These are phyloP conservation scores for Hymenoscyphus fructigenus DNA, from an alignment of 2,329 filamentous ascomycete genomes.

Conservation along the genomic window DNA sequence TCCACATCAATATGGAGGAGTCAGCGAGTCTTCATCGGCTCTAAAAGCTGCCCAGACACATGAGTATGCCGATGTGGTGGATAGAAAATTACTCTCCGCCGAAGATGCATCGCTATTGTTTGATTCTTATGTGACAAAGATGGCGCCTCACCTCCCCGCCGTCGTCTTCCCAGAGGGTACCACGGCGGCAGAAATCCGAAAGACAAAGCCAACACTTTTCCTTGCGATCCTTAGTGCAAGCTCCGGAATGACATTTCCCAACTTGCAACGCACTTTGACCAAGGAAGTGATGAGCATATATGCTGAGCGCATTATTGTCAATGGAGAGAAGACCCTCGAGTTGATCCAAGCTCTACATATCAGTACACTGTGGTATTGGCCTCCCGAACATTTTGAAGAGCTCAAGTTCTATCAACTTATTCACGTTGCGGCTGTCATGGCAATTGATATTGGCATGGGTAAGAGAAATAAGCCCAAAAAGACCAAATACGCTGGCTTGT, in stretches of 20 bases:
- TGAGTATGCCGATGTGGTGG: conserved; percentile 47
- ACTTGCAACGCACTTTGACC: conserved; percentile 45
- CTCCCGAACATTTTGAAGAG: conserved; percentile 46
- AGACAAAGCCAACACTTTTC: conserved; percentile 64
- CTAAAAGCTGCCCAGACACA: conserved; percentile 23
- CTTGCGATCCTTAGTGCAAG: conserved; percentile 65
- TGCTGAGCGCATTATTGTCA: conserved; percentile 47
- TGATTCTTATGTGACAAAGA: conserved; percentile 56
- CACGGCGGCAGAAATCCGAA: conserved; percentile 55
- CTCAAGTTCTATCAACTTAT: conserved; percentile 53
- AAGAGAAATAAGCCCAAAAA: conserved; percentile 34
- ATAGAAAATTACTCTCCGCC: conserved; percentile 57
- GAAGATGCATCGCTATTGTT: conserved; percentile 57
- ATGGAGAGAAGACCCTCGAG: conserved; percentile 51
- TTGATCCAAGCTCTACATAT: conserved; percentile 50
- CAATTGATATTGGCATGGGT: conserved; percentile 39
- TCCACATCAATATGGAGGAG: conserved; percentile 1
- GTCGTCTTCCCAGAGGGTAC: conserved; percentile 58
- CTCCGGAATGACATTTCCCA: conserved; percentile 52
- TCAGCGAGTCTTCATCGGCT: not conserved
- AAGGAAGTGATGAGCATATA: conserved; percentile 49
- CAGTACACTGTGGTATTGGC: conserved; percentile 50
- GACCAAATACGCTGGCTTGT: conserved; percentile 43
- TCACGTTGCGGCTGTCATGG: conserved; percentile 52
- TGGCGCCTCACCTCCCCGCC: conserved; percentile 61